These are phyloP conservation scores for Heliamphora pulchella DNA, from an alignment of 179 eudicot genomes.

Conservation along the genomic window DNA sequence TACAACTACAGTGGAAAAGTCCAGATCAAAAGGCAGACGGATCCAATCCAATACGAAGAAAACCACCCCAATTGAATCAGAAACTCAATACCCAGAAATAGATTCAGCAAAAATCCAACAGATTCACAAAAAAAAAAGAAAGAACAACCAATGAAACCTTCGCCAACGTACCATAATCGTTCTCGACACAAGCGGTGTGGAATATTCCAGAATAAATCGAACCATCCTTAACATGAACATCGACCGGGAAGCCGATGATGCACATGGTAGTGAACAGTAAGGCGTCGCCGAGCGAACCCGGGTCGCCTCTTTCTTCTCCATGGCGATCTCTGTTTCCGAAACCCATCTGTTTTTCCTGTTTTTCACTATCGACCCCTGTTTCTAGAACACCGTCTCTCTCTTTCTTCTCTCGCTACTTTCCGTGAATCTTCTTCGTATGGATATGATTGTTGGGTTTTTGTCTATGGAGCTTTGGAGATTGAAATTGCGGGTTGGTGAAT, in stretches of 20 bases:
- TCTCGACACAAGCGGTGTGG: slow-evolving; percentile 56
- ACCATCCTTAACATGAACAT: slow-evolving; percentile 75
- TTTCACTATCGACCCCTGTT: slow-evolving; percentile 7
- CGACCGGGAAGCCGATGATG: slow-evolving; percentile 78
- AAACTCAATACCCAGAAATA: slow-evolving; percentile 26
- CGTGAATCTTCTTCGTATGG: not conserved
- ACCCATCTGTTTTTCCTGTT: slow-evolving; percentile 39
- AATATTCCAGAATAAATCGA: slow-evolving; percentile 79
- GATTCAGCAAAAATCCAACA: slow-evolving; percentile 6
- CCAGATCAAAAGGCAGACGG: slow-evolving; percentile 24
- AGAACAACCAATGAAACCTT: not conserved
- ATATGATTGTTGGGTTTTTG: not conserved
- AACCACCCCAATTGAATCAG: slow-evolving; percentile 16
- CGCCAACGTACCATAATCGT: slow-evolving; percentile 52
- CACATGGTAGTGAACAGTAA: slow-evolving; percentile 65
- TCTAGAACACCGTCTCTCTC: not conserved
- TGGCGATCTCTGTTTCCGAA: slow-evolving; percentile 39
- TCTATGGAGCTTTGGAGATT: not conserved
- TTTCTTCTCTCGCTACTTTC: not conserved
- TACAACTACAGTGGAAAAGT: slow-evolving; percentile 8
- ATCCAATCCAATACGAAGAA: slow-evolving; percentile 23
- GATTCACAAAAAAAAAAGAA: not conserved
- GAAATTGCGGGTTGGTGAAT: not conserved
- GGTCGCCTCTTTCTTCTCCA: slow-evolving; percentile 22
- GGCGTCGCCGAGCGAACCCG: slow-evolving; percentile 38